Evolutionary conservation across 768 basidiomycete species (phyloP), one percentile per base, ranked within the genome.

Genomic region (Cystobasidium tubakii): DNA sequence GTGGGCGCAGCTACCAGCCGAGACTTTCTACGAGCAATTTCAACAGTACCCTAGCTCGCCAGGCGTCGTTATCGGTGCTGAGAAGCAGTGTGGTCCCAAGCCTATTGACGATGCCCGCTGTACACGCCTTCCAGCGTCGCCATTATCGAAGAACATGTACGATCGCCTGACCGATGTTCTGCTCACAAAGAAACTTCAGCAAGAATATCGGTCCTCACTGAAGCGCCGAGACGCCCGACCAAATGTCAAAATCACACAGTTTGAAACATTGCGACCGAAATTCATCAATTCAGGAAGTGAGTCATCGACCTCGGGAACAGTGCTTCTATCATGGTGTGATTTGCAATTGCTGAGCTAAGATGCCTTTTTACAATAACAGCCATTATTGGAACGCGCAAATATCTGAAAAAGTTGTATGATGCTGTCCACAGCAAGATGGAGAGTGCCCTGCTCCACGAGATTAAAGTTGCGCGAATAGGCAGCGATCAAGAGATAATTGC

Each of bases 281-380:
- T 65, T 17, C 27, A 17, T 65, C 6, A 65, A 65, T n/a, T 65
- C 63, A 4, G 63, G 63, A 17, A 65, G 63, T 65, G 25, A 65
- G 63, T 42, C 21, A 13, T 21, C 53, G 53, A n/a, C 53, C 6
- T 55, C 7, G 53, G n/a, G n/a, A n/a, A n/a, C n/a, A n/a, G n/a
- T n/a, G n/a, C n/a, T n/a, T n/a, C n/a, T n/a, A n/a, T n/a, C n/a
- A n/a, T n/a, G n/a, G n/a, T n/a, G n/a, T n/a, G n/a, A n/a, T n/a
- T n/a, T n/a, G n/a, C n/a, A n/a, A n/a, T n/a, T n/a, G n/a, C n/a
- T n/a, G n/a, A n/a, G n/a, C n/a, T n/a, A n/a, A n/a, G n/a, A n/a
- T n/a, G n/a, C n/a, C n/a, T n/a, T n/a, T n/a, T 42, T 34, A 17
- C 10, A 6, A 42, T 13, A 4, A 6, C n/a, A 65, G 63, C 63